Conservation (phyloP, 805 yeast species). For the Candida endomychidarum region DNA sequence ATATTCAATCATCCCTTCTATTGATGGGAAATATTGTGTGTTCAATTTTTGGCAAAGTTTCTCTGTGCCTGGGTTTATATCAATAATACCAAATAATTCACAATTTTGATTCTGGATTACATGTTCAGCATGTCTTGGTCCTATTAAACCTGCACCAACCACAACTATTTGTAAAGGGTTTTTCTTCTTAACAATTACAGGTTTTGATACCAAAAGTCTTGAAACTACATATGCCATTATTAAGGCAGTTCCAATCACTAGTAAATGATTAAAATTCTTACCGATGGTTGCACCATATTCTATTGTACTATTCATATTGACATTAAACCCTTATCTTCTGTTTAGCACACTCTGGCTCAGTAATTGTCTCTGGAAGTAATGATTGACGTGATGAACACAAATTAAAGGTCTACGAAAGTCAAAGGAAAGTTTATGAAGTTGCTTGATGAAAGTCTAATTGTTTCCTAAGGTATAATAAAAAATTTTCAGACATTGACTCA, state of each 20-base stretch:
- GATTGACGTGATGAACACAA: too few relatives aligned
- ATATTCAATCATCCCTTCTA: conserved; percentile 25
- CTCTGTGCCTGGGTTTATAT: conserved; percentile 25
- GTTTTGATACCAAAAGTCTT: background rate
- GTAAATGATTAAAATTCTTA: background rate
- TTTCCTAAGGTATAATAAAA: conserved; percentile 3
- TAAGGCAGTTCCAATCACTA: background rate
- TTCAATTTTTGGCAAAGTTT: conserved; percentile 23
- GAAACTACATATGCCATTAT: background rate
- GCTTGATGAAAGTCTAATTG: background rate
- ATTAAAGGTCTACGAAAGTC: background rate
- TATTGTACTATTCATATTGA: background rate
- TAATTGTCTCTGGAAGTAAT: too few relatives aligned
- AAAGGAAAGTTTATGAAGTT: background rate
- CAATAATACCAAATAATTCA: conserved; percentile 32
- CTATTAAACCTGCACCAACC: conserved; percentile 41
- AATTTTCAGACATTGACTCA: conserved; percentile 6
- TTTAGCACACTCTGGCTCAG: too few relatives aligned
- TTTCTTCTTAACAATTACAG: background rate
- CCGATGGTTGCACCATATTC: background rate
- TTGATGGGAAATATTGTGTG: conserved; percentile 22
- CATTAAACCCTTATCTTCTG: too few relatives aligned
- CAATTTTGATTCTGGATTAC: conserved; percentile 21
- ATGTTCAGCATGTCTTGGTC: conserved; percentile 42
- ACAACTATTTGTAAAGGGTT: conserved; percentile 10